phyloP scores from a whole-genome alignment of 495 filamentous ascomycete species.

The Neurospora sp. region DNA sequence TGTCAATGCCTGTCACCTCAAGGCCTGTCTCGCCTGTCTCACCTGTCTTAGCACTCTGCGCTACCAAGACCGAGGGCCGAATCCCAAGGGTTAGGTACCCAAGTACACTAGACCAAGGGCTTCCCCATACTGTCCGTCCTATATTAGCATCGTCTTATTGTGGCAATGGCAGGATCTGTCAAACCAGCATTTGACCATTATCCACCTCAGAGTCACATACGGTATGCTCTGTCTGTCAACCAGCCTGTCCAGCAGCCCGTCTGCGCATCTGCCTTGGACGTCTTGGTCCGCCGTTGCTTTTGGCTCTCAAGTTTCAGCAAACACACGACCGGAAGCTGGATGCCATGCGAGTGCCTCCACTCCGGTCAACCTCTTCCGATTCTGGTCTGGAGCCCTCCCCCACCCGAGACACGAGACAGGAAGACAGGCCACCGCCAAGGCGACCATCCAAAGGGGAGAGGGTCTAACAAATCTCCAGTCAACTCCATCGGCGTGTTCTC shows the following conservation, averaged over 20 bases:
- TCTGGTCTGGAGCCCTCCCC: neutral
- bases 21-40: neutral
- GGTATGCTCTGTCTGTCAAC: neutral
- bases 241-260: neutral
- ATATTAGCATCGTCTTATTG: neutral
- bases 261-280: neutral
- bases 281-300: neutral
- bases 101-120: neutral
- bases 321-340: neutral
- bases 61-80: neutral
- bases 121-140: neutral
- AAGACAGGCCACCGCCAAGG: neutral
- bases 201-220: neutral
- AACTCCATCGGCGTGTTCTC: neutral
- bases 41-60: neutral
- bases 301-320: neutral
- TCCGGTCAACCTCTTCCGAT: neutral
- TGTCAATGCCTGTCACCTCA: neutral
- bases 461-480: neutral
- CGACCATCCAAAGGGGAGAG: neutral
- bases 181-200: neutral
- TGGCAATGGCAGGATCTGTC: neutral
- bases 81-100: neutral
- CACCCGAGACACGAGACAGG: neutral
- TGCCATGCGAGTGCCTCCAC: neutral